A percentile compares a stretch with the other conserved stretches of the same genome.
phyloP scores from a whole-genome alignment of 2,329 filamentous ascomycete genomes.

The Cladosporium colombiae region DNA sequence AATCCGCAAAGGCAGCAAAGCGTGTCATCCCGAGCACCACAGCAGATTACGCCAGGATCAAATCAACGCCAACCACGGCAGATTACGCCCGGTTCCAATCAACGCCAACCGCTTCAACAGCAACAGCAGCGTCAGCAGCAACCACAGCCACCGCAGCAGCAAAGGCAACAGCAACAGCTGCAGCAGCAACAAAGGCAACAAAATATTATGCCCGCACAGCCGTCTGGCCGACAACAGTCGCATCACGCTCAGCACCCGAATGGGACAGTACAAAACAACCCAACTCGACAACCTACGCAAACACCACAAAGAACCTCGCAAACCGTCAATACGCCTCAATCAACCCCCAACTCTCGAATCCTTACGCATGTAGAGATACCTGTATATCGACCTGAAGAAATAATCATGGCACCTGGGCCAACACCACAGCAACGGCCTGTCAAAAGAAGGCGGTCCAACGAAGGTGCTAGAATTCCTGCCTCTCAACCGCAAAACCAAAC shows the following conservation, averaged over 20 bases:
- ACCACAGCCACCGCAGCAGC: neutral
- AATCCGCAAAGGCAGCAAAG: conserved; percentile 1
- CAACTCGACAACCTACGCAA: conserved; percentile 3
- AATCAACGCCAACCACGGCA: conserved; percentile 3
- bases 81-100: neutral
- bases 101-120: neutral
- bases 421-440: conserved; percentile 4
- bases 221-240: neutral
- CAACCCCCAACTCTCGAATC: conserved; percentile 12
- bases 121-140: neutral
- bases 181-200: conserved; percentile 2
- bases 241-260: neutral
- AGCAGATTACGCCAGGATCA: neutral
- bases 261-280: neutral
- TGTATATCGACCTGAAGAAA: conserved; percentile 2
- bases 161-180: neutral
- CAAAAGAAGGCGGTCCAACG: conserved; percentile 36
- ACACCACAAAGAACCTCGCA: conserved; percentile 20
- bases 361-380: conserved; percentile 20
- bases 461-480: conserved; percentile 28
- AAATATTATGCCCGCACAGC: neutral
- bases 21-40: neutral
- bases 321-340: conserved; percentile 23
- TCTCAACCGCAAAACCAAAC: conserved; percentile 11
- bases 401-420: conserved; percentile 1